phyloP scores from a whole-genome alignment of 2,329 filamentous ascomycete genomes.

The Metarhizium anisopliae region DNA sequence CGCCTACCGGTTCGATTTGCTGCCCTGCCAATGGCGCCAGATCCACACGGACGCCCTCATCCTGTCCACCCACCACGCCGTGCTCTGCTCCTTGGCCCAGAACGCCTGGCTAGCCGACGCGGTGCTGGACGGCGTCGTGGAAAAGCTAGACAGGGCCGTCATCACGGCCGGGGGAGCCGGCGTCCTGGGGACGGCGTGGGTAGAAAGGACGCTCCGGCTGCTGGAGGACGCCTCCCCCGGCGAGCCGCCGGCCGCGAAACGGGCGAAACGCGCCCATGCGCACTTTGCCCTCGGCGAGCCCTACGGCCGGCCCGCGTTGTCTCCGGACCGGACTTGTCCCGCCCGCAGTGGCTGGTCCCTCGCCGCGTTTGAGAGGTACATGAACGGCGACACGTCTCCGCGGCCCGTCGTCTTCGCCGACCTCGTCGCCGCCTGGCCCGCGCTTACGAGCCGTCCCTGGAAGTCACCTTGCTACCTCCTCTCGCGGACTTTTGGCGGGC shows the following conservation, averaged over 20 bases:
- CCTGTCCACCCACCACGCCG: slow-evolving; percentile 42
- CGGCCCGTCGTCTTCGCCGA: slow-evolving; percentile 62
- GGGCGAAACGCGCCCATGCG: slow-evolving; percentile 6
- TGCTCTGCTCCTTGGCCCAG: slow-evolving; percentile 12
- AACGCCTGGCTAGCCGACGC: slow-evolving; percentile 7
- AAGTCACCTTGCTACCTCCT: slow-evolving; percentile 64
- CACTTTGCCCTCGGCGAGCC: slow-evolving; percentile 21
- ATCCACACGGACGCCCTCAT: slow-evolving; percentile 65
- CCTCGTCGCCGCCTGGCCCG: slow-evolving; percentile 63
- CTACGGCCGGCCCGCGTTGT: slow-evolving; percentile 17
- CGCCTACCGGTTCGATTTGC: slow-evolving; percentile 55
- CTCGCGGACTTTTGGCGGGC: slow-evolving; percentile 62
- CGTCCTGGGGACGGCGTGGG: slow-evolving; percentile 38
- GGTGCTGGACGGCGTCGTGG: slow-evolving; percentile 48
- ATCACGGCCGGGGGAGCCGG: slow-evolving; percentile 63
- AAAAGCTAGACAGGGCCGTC: slow-evolving; percentile 63
- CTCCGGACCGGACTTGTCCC: slow-evolving; percentile 15
- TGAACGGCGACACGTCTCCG: slow-evolving; percentile 37
- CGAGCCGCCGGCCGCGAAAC: slow-evolving; percentile 13
- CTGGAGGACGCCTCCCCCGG: slow-evolving; percentile 21
- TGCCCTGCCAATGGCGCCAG: slow-evolving; percentile 60
- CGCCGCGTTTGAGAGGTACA: slow-evolving; percentile 51
- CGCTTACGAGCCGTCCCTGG: slow-evolving; percentile 62
- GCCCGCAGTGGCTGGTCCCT: slow-evolving; percentile 37
- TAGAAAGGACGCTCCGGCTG: slow-evolving; percentile 40